Evolutionary conservation across 2,329 filamentous ascomycete genomes (phyloP), one percentile per base, ranked within the genome.

Genomic region (Tolypocladium capitatum): DNA sequence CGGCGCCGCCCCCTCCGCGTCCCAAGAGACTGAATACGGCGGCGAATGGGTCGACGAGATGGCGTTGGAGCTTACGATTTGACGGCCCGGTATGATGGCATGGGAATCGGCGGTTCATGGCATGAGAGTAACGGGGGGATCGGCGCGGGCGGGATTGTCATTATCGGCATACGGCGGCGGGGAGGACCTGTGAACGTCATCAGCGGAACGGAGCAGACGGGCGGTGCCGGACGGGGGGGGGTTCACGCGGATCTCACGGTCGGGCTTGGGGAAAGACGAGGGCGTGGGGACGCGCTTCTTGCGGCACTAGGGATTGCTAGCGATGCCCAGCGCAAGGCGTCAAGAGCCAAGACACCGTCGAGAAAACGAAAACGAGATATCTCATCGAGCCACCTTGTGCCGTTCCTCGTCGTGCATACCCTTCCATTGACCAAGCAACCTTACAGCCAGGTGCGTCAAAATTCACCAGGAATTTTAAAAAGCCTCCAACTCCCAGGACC

Each of bases 1-100:
- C 16, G 38, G 9, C 9, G 24, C 24, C 24, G 24, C 38, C 9
- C 38, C 24, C 1, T 40, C 49, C 33, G 58, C 55, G 11, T 68
- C 65, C 10, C 65, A 67, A 47, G 65, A 68, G 54, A 58, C 64
- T 1, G 63, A 66, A 24, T 68, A 67, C 18, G 65, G 65, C 6
- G 65, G 65, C 3, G 63, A 56, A 11, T 68, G 65, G 65, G 52
- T 67, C 5, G 65, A 68, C 27, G 63, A 68, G 18, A 51, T 63
- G n/a, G 62, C 58, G 1, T 48, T 57, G 5, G 64, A 66, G 27
- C 44, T 65, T 33, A 28, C 48, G n/a, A 30, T 55, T 34, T 58
- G 46, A 56, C 35, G 43, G 6, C 33, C 9, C 33, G 16, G 8
- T 9, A 41, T 3, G 33, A 18, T 7, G n/a, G 9, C 24, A 30